A percentile compares a stretch with the other conserved stretches of the same genome.
Evolutionary conservation across 805 yeast species (phyloP).

Genomic region (Candida sanyiensis): DNA sequence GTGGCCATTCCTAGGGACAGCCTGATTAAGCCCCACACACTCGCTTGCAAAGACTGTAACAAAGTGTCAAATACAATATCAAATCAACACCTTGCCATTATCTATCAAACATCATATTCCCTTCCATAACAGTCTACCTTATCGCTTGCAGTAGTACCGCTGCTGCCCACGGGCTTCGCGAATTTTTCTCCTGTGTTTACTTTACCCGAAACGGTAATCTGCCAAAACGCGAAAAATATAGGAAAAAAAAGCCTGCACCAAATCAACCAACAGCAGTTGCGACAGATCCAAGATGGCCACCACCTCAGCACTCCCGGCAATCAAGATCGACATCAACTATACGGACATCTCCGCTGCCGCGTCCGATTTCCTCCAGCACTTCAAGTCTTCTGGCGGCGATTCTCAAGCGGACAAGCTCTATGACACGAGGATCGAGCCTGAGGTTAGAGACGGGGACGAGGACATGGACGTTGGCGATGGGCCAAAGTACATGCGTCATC

Average conservation of each 20-base stretch:
- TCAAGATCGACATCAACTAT: constrained; percentile 71
- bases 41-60: no score
- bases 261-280: no score
- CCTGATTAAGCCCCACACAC: no score
- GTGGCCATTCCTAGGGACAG: no score
- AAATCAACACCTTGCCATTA: no score
- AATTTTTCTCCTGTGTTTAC: constrained; percentile 1
- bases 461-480: constrained; percentile 32
- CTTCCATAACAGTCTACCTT: no score
- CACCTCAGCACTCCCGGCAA: constrained; percentile 45
- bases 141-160: no score
- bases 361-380: constrained; percentile 63
- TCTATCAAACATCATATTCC: no score
- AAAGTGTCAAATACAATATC: no score
- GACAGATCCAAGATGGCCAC: constrained; percentile 19
- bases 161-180: no score
- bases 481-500: constrained; percentile 67
- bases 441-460: constrained; percentile 20
- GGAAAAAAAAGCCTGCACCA: not conserved
- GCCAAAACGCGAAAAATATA: not conserved
- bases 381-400: constrained; percentile 36
- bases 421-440: constrained; percentile 29
- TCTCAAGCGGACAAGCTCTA: constrained; percentile 29
- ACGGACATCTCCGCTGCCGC: constrained; percentile 52
- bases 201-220: constrained; percentile 3